These are phyloP conservation scores for Lipomyces sp. DNA, from an alignment of 805 yeast genomes.

Conservation along the genomic window DNA sequence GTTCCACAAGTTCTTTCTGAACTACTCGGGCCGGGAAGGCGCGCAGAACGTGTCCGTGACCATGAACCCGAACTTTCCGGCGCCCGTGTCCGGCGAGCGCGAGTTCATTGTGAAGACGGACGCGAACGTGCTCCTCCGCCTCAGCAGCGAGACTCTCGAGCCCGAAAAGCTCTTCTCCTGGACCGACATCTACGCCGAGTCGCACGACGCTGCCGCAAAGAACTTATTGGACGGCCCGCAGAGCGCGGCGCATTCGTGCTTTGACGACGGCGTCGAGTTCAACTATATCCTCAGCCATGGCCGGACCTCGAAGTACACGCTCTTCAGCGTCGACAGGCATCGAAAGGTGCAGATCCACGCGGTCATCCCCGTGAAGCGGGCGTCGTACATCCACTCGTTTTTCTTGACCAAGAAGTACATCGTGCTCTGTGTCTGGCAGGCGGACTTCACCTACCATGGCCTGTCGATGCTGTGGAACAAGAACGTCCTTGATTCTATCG, in stretches of 20 bases:
- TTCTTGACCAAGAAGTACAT: slow-evolving; percentile 8
- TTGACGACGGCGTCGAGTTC: slow-evolving; percentile 11
- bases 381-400: slow-evolving; percentile 12
- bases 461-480: slow-evolving; percentile 12
- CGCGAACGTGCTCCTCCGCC: slow-evolving; percentile 1
- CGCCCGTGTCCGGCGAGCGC: slow-evolving; percentile 1
- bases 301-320: background rate
- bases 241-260: slow-evolving; percentile 14
- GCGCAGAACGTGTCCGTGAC: slow-evolving; percentile 5
- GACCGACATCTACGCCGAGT: slow-evolving; percentile 1
- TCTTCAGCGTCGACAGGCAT: slow-evolving; percentile 7
- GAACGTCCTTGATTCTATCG: slow-evolving; percentile 5
- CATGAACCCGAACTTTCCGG: slow-evolving; percentile 9
- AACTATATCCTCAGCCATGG: slow-evolving; percentile 8
- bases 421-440: slow-evolving; percentile 13
- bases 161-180: slow-evolving; percentile 3
- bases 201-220: background rate
- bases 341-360: slow-evolving; percentile 2
- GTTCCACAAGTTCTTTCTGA: slow-evolving; percentile 11
- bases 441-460: slow-evolving; percentile 9
- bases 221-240: slow-evolving; percentile 3
- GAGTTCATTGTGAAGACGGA: slow-evolving; percentile 7
- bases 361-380: slow-evolving; percentile 1
- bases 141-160: slow-evolving; percentile 7
- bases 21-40: background rate